Evolutionary conservation across 495 filamentous ascomycete genomes (phyloP), one percentile per base, ranked within the genome.

Genomic region (Geoglossum glabrum): DNA sequence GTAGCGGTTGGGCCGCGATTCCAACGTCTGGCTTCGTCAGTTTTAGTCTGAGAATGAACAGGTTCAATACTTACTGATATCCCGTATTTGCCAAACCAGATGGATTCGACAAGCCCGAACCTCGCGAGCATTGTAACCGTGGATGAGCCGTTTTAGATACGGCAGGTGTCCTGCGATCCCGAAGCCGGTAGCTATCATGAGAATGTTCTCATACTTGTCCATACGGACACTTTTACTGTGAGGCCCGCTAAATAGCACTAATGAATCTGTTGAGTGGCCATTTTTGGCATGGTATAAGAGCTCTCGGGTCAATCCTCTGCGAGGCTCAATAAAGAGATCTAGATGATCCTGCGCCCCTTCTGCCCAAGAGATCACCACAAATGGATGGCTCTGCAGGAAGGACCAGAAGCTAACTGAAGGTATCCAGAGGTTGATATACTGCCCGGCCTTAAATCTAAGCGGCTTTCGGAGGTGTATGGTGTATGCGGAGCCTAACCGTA

Each of bases 131-230:
- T 70, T 66, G 49, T 66, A 70, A 5, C 65, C 59, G 56, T 66
- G 57, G 33, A 71, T 64, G 8, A 68, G 57, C 47, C 70, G 60
- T 61, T 65, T 64, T 1, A 70, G 57, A 38, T 70, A 68, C n/a
- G 62, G 65, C 21, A 71, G 62, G 13, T 33, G 47, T 19, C 58
- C 57, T 1, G 63, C 61, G 31, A 71, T 62, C 9, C 65, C 60
- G 49, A 62, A 66, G 19, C 61, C 57, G 55, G 34, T 67, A 9
- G 61, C 60, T 46, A 73, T 49, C 26, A 69, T 52, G 28, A 73
- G 49, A 9, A 68, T 40, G 25, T 10, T 71, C 61, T 67, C 58
- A 57, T 69, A 72, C 3, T 62, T 27, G 40, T 54, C 56, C 15
- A 69, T 50, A 21, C 60, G 34, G 34, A 63, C 59, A 55, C 40